Conservation (phyloP, 2,329 filamentous ascomycete species). For the Penicillium olsonii region DNA sequence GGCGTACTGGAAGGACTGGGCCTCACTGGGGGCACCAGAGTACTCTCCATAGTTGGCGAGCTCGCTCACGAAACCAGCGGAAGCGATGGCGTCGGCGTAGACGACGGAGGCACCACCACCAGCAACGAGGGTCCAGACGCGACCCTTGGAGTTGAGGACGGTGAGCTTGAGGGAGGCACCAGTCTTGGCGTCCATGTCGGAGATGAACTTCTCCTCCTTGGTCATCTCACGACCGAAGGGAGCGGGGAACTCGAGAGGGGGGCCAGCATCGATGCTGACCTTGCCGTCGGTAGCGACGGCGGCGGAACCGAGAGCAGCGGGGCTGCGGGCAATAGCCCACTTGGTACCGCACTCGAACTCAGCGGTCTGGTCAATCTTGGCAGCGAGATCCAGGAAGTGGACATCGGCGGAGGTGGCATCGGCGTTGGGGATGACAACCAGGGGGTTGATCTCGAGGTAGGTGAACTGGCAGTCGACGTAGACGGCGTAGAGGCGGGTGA, state of each 20-base stretch:
- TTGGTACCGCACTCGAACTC: constrained; percentile 99
- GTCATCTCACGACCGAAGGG: constrained; percentile 97
- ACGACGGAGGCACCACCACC: constrained; percentile 99
- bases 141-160: constrained; percentile 85
- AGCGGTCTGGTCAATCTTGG: constrained; percentile 98
- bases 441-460: constrained; percentile 99
- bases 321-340: constrained; percentile 94
- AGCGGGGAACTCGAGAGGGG: constrained; percentile 98
- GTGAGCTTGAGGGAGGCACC: constrained; percentile 98
- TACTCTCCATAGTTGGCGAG: constrained; percentile 99
- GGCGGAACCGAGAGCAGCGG: constrained; percentile 82
- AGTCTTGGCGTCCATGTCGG: constrained; percentile 98
- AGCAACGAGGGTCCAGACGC: constrained; percentile 97
- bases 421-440: constrained; percentile 95
- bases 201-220: constrained; percentile 99
- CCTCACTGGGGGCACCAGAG: constrained; percentile 97
- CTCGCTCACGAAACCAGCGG: constrained; percentile 89
- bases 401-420: constrained; percentile 90
- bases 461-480: constrained; percentile 99
- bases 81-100: constrained; percentile 98
- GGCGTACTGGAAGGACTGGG: constrained; percentile 98
- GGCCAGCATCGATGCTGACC: constrained; percentile 92
- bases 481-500: constrained; percentile 95
- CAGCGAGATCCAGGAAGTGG: constrained; percentile 96
- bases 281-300: constrained; percentile 67